Base-by-base conservation (phyloP, 345 rosid genomes). In the Citropsis articulata region DNA sequence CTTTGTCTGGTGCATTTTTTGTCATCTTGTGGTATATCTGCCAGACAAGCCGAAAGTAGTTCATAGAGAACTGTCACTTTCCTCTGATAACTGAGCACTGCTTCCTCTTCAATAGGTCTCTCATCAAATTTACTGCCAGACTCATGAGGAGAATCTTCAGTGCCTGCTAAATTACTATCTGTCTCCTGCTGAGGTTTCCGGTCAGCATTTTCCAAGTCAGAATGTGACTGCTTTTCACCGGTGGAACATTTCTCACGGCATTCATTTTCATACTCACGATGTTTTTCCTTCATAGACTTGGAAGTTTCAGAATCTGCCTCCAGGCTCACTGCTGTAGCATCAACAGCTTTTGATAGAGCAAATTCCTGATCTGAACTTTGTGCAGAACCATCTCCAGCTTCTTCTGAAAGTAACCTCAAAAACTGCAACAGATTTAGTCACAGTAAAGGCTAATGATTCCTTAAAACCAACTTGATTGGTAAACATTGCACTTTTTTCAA, bases 11-110 rank as follows among this genome's bases (percentile, higher is more conserved):
- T 77, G 77, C 80, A 78, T 76, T 87, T 91, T 71, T 87, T 89
- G 73, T 83, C 79, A 50, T 87, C 87, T 59, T 86, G 90, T 59
- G 78, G 81, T 59, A 78, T 83, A 83, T 95, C 94, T 9, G 99
- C 91, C 79, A 95, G 86, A 86, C 97, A 95, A 81, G 97, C 98
- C 27, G 97, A 89, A 79, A 95, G 95, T 84, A 95, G 92, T 83
- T 93, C 97, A 79, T 89, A 91, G 5, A 95, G 89, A 87, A 93
- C 94, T 48, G 87, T 83, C 66, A 95, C 85, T 86, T 92, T 96
- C 88, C 89, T 93, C 81, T 83, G 85, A 81, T 88, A 86, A 80
- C 93, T 85, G 64, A 92, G 94, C 84, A 86, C 71, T 48, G 69
- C 86, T 31, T 81, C 94, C 82, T 89, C 96, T 83, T 88, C 95